A percentile compares a stretch with the other conserved stretches of the same genome.
Evolutionary conservation across 2,329 filamentous ascomycete genomes (phyloP).

Genomic region (Hypoxylon sp.): DNA sequence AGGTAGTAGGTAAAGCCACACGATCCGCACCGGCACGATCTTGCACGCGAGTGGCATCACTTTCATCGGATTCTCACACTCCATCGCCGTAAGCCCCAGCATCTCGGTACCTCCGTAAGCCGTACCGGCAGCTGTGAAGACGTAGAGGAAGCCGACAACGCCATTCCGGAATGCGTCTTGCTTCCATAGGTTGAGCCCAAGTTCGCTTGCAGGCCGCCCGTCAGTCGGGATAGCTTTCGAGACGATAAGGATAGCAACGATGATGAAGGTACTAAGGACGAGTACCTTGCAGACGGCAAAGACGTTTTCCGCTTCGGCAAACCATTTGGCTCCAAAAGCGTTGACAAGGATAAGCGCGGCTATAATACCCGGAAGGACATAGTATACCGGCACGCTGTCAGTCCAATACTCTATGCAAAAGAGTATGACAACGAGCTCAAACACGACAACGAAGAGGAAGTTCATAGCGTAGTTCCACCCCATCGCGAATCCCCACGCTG

Average conservation of each 20-base stretch:
- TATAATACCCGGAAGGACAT: slow-evolving; percentile 52
- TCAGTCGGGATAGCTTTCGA: slow-evolving; percentile 58
- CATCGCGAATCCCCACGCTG: slow-evolving; percentile 52
- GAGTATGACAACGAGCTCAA: slow-evolving; percentile 50
- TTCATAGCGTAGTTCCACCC: slow-evolving; percentile 52
- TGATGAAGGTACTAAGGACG: slow-evolving; percentile 64
- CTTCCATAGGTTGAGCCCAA: slow-evolving; percentile 61
- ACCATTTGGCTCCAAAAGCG: slow-evolving; percentile 56
- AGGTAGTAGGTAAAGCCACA: slow-evolving; percentile 51
- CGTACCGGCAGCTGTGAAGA: slow-evolving; percentile 56
- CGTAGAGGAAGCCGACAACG: slow-evolving; percentile 52
- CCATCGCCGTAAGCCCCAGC: slow-evolving; percentile 54
- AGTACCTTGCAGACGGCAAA: slow-evolving; percentile 61
- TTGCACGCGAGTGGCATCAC: slow-evolving; percentile 51
- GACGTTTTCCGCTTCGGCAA: slow-evolving; percentile 60
- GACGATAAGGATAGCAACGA: slow-evolving; percentile 63
- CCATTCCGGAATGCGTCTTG: slow-evolving; percentile 55
- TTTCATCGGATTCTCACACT: slow-evolving; percentile 50
- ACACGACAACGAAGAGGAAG: slow-evolving; percentile 49
- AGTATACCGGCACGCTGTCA: slow-evolving; percentile 34
- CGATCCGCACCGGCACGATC: slow-evolving; percentile 52
- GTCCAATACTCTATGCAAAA: slow-evolving; percentile 46
- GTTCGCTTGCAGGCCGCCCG: slow-evolving; percentile 50
- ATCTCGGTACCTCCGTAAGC: slow-evolving; percentile 57
- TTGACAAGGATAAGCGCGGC: slow-evolving; percentile 52